These are phyloP conservation scores for Psilocybe mexicana DNA, from an alignment of 1,284 basidiomycete genomes.

Conservation along the genomic window DNA sequence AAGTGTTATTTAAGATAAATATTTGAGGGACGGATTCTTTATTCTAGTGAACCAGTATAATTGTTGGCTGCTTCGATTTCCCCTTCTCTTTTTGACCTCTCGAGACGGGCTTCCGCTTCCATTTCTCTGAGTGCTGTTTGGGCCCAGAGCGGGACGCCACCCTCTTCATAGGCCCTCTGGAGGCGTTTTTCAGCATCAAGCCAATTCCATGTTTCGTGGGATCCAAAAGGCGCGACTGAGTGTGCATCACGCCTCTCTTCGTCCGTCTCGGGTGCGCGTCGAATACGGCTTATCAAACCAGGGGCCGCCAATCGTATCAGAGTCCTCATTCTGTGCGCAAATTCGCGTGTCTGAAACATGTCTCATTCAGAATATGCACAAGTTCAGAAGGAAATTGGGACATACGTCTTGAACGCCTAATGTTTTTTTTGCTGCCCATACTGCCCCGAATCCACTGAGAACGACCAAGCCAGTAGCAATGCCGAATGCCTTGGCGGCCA, in stretches of 20 bases:
- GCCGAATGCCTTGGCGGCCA: constrained; percentile 8
- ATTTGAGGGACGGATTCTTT: no score
- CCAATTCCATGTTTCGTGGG: constrained; percentile 44
- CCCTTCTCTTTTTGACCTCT: constrained; percentile 39
- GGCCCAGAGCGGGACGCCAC: constrained; percentile 54
- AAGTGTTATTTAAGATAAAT: no score
- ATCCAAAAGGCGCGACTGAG: constrained; percentile 7
- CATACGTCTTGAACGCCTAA: constrained; percentile 7
- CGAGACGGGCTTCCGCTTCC: constrained; percentile 51
- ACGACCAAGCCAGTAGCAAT: constrained; percentile 6
- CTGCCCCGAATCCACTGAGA: not conserved
- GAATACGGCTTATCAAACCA: not conserved
- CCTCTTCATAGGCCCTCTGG: constrained; percentile 52
- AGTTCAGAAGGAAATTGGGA: not conserved
- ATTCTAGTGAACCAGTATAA: no score
- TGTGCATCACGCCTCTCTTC: constrained; percentile 5
- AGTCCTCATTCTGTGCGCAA: not conserved
- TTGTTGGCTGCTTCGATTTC: constrained; percentile 8
- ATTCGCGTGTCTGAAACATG: not conserved
- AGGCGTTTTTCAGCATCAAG: constrained; percentile 52
- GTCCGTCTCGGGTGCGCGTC: not conserved
- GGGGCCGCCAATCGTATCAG: not conserved
- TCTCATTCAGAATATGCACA: not conserved
- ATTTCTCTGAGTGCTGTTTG: constrained; percentile 51
- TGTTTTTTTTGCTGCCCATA: constrained; percentile 2